Evolutionary conservation across 768 basidiomycete species (phyloP).

Genomic region (Mycena epipterygia): DNA sequence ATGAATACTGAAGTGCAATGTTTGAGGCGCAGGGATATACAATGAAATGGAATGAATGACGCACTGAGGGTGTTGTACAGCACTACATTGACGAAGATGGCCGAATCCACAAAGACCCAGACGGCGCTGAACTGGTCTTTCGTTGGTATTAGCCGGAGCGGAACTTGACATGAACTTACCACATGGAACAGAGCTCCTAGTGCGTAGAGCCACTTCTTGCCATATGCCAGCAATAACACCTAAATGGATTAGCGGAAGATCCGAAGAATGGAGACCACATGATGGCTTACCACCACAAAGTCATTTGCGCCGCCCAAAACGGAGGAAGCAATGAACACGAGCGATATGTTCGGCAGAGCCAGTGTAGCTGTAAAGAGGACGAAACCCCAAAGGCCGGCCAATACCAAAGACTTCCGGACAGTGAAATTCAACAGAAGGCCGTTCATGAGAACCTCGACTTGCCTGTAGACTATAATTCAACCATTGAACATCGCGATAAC

Average conservation of each 20-base stretch:
- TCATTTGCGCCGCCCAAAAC: conserved; percentile 28
- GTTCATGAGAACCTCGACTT: conserved; percentile 29
- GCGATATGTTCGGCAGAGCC: conserved; percentile 30
- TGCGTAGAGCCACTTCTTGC: conserved; percentile 28
- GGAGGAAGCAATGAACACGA: conserved; percentile 21
- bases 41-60: conserved; percentile 2
- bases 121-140: conserved; percentile 5
- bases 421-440: conserved; percentile 19
- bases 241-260: conserved; percentile 12
- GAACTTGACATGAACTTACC: conserved; percentile 12
- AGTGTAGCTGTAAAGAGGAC: conserved; percentile 22
- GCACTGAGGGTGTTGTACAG: conserved; percentile 16
- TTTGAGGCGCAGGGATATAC: not conserved
- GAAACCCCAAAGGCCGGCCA: conserved; percentile 25
- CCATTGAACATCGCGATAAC: not conserved
- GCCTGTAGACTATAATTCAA: conserved; percentile 18
- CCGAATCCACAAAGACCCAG: conserved; percentile 12
- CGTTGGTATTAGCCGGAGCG: conserved; percentile 3
- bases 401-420: conserved; percentile 14
- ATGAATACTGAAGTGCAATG: conserved; percentile 14
- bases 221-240: conserved; percentile 29
- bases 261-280: not conserved
- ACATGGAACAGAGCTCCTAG: conserved; percentile 22
- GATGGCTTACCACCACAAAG: conserved; percentile 21
- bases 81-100: conserved; percentile 20